Evolutionary conservation across 1,284 basidiomycete species (phyloP).

Genomic region (Clitocybe nebularis): DNA sequence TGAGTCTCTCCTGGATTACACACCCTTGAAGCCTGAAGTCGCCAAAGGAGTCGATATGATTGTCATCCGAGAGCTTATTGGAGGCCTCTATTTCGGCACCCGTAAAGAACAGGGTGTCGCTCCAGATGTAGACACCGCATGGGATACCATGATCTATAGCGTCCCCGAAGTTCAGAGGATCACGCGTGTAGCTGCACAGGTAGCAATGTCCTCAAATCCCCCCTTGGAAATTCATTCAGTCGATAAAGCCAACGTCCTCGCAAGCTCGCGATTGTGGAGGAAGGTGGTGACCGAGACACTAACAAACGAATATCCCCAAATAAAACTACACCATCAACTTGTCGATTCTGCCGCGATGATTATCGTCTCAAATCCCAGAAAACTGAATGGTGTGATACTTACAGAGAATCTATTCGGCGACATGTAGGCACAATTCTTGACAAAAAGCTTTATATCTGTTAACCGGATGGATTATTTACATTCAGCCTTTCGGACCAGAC

Average conservation of each 20-base stretch:
- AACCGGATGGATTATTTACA: constrained; percentile 7
- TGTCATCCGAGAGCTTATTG: constrained; percentile 93
- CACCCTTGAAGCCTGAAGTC: constrained; percentile 89
- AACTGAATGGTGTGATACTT: constrained; percentile 92
- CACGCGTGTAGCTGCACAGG: constrained; percentile 92
- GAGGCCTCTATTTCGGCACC: constrained; percentile 90
- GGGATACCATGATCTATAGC: constrained; percentile 93
- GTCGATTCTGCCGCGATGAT: constrained; percentile 98
- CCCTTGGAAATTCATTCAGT: constrained; percentile 90
- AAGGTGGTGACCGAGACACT: constrained; percentile 86
- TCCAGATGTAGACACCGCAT: constrained; percentile 66
- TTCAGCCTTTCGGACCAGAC: constrained; percentile 90
- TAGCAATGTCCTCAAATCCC: constrained; percentile 82
- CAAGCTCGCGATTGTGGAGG: constrained; percentile 92
- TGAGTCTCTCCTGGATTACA: constrained; percentile 82
- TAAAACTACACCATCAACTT: constrained; percentile 85
- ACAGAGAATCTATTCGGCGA: constrained; percentile 97
- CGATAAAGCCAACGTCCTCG: constrained; percentile 99
- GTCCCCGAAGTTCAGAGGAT: constrained; percentile 91
- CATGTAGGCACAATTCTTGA: constrained; percentile 64
- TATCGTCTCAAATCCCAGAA: constrained; percentile 88
- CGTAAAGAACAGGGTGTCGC: constrained; percentile 82
- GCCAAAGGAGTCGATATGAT: constrained; percentile 90
- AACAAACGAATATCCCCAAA: constrained; percentile 80
- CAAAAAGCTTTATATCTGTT: constrained; percentile 1